A percentile compares a stretch with the other conserved stretches of the same genome.
phyloP scores from a whole-genome alignment of 108 stramenopile species.

The Schizochytrium sp. region DNA sequence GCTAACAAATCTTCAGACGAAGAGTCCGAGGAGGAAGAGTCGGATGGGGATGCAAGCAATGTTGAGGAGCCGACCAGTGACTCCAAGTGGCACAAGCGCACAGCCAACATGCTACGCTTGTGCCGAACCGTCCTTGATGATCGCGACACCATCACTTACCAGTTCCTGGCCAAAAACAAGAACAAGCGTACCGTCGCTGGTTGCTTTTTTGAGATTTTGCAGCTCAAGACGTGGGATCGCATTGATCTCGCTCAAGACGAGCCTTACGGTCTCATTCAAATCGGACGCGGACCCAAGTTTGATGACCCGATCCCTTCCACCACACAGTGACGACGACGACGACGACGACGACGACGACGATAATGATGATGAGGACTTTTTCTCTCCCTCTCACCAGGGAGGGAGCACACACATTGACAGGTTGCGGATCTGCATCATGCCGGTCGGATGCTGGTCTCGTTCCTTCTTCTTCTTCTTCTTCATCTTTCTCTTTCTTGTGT shows the following conservation, averaged over 20 bases:
- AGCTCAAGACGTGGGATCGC: constrained; percentile 96
- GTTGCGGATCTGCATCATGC: too few species aligned
- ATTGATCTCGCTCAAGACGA: constrained; percentile 77
- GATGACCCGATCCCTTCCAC: constrained; percentile 27
- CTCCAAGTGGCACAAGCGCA: constrained; percentile 79
- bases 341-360: not conserved
- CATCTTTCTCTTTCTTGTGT: too few species aligned
- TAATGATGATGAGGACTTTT: too few species aligned
- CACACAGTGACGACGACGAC: not conserved
- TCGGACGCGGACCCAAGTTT: constrained; percentile 49
- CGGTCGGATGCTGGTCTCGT: too few species aligned
- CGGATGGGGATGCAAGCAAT: constrained; percentile 32
- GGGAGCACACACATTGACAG: too few species aligned
- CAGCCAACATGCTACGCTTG: constrained; percentile 53
- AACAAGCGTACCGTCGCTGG: constrained; percentile 68
- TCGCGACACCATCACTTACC: constrained; percentile 50
- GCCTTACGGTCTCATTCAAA: constrained; percentile 76
- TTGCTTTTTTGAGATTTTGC: constrained; percentile 81
- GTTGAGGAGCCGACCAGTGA: constrained; percentile 32
- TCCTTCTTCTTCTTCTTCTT: too few species aligned
- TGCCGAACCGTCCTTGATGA: not conserved
- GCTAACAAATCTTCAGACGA: constrained; percentile 17
- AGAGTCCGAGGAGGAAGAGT: not conserved
- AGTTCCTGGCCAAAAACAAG: constrained; percentile 51
- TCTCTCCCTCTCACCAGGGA: too few species aligned